Evolutionary conservation across 768 basidiomycete species (phyloP).

Genomic region (Pluteus cervinus): DNA sequence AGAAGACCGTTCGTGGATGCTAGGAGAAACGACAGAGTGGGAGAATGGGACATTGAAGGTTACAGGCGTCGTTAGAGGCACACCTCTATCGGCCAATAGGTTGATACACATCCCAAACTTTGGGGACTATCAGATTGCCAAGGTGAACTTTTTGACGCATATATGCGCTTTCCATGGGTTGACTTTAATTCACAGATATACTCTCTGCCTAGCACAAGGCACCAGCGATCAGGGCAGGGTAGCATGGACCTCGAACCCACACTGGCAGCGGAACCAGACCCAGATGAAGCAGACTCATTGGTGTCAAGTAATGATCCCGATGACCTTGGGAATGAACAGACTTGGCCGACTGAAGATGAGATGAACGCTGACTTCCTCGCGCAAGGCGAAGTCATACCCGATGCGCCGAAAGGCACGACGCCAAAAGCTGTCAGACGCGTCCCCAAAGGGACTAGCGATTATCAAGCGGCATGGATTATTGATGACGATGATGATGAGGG

Average conservation of each 20-base stretch:
- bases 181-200: slow-evolving; percentile 46
- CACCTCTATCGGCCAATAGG: slow-evolving; percentile 70
- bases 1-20: slow-evolving; percentile 70
- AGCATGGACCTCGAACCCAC: slow-evolving; percentile 67
- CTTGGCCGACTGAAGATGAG: slow-evolving; percentile 98
- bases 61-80: slow-evolving; percentile 83
- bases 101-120: slow-evolving; percentile 82
- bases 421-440: slow-evolving; percentile 76
- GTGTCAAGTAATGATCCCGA: slow-evolving; percentile 86
- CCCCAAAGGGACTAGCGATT: slow-evolving; percentile 94
- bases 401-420: slow-evolving; percentile 66
- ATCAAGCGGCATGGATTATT: slow-evolving; percentile 95
- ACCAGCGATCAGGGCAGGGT: slow-evolving; percentile 24
- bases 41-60: slow-evolving; percentile 61
- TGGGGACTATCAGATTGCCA: slow-evolving; percentile 83
- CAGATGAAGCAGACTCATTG: slow-evolving; percentile 73
- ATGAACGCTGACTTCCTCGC: slow-evolving; percentile 44
- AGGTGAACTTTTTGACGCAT: slow-evolving; percentile 28
- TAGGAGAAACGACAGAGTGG: slow-evolving; percentile 60
- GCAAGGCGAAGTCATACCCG: slow-evolving; percentile 41
- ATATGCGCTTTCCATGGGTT: not conserved
- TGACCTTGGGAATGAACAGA: slow-evolving; percentile 90
- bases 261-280: slow-evolving; percentile 58
- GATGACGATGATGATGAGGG: slow-evolving; percentile 72
- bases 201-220: slow-evolving; percentile 48